Evolutionary conservation across 176 grass and related monocot genomes (phyloP), one percentile per base, ranked within the genome.

Genomic region (Metroxylon sagu): DNA sequence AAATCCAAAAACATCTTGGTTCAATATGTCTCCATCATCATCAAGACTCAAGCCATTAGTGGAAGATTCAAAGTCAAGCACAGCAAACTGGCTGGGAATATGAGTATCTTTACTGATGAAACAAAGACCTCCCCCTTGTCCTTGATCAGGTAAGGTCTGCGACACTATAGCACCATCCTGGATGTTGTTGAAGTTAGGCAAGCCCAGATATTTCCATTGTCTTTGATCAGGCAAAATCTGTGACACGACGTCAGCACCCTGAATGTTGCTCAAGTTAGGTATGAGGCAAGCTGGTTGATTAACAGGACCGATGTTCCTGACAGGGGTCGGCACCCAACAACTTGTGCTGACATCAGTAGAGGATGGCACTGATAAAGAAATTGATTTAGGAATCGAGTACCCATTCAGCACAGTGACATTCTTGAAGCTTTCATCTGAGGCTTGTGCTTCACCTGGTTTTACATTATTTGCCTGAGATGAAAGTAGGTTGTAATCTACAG

Each of bases 91-190:
- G 70, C 82, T 89, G 4, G 94, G 82, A 30, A 93, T 80, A 65
- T 79, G 89, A 53, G 88, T 89, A 64, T 88, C 82, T 83, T 98
- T 98, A 56, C 94, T 88, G 49, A 93, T 88, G 89, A 98, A 98
- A 15, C 88, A 88, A 74, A 89, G 81, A 81, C 67, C 85, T 54
- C 71, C 85, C 65, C 76, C 89, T 77, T 78, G 79, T n/a, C 66
- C 73, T 76, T 86, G 81, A 71, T 79, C 81, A 61, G 77, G 71
- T 50, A 87, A 73, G 56, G 74, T 83, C 27, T 70, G 74, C 26
- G 75, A 72, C 50, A 75, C 14, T 39, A 30, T 52, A 67, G 62
- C 72, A 28, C 77, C 71, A 61, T 71, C 65, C 55, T 78, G 79
- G 28, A 74, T 64, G 76, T 82, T 88, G 57, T 74, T 77, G 16